Percentiles rank a stretch among this genome's conserved stretches.
Conservation (phyloP, 2,329 filamentous ascomycete genomes). For the Aspergillus glaucus region DNA sequence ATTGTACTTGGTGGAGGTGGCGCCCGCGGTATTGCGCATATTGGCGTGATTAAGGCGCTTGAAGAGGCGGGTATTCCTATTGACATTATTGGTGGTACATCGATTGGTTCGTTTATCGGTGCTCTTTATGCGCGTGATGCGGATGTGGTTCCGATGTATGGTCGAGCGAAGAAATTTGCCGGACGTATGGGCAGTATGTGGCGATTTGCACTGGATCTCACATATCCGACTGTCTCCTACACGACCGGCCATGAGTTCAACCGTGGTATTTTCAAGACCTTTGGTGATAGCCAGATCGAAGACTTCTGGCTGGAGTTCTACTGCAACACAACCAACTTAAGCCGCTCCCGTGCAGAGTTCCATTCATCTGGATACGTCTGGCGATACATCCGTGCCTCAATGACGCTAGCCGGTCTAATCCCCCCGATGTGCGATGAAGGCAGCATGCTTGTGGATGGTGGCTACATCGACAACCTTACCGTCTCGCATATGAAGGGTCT, state of each 20-base stretch:
- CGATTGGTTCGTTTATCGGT: slow-evolving; percentile 92
- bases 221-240: slow-evolving; percentile 93
- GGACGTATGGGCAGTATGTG: slow-evolving; percentile 99
- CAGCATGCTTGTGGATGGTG: slow-evolving; percentile 91
- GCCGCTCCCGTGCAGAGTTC: slow-evolving; percentile 82
- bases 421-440: slow-evolving; percentile 95
- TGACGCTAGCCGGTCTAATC: slow-evolving; percentile 88
- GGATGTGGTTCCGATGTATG: slow-evolving; percentile 94
- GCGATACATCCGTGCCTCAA: slow-evolving; percentile 93
- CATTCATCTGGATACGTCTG: slow-evolving; percentile 96
- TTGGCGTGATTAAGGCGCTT: slow-evolving; percentile 88
- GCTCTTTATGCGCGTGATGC: slow-evolving; percentile 93
- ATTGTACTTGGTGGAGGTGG: slow-evolving; percentile 91
- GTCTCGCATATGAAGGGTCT: slow-evolving; percentile 96
- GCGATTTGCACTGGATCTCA: slow-evolving; percentile 94
- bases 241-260: slow-evolving; percentile 99
- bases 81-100: slow-evolving; percentile 90
- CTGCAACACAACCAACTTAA: slow-evolving; percentile 99
- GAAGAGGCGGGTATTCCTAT: slow-evolving; percentile 96
- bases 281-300: slow-evolving; percentile 94
- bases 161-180: slow-evolving; percentile 92
- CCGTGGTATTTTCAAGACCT: slow-evolving; percentile 96
- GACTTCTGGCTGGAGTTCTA: slow-evolving; percentile 99
- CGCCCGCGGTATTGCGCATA: slow-evolving; percentile 82
- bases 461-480: slow-evolving; percentile 94